Evolutionary conservation across 169 alveolate species (phyloP), one percentile per base, ranked within the genome.

Genomic region (Cryptosporidium xiaoi): DNA sequence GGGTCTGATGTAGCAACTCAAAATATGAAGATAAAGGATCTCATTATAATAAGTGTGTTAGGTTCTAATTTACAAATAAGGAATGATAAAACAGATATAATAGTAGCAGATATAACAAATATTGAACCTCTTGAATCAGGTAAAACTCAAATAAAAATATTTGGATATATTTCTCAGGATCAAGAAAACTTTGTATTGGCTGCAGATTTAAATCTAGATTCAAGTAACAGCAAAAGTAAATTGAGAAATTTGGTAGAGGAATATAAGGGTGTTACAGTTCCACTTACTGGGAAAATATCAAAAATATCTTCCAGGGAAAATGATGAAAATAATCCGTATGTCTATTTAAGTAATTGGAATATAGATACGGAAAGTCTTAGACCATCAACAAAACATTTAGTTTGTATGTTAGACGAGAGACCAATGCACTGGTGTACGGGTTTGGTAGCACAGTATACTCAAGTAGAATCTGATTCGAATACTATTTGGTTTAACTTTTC

Each of bases 401-500:
- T 60, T 12, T 77, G 85, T 16, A 40, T 5, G 15, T 29, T 77
- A 34, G 58, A 56, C 2, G 71, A 60, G 15, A 44, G 15, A 6
- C 71, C 64, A 7, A 51, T 31, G 3, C 58, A 36, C 12, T 77
- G 85, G 85, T 77, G 85, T 34, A 40, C 62, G 16, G 85, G 85
- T 8, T 44, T 77, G 34, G 62, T 58, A 10, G 85, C 85, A 24
- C 58, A 58, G 36, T 60, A 60, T 36, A 16, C n/a, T 29, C 46
- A 58, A 20, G 2, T 16, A 1, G 44, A 33, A 2, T 58, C 29
- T 2, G 65, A 60, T 3, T 60, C 62, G 10, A 60, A 13, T 18
- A 27, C 56, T 56, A 13, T 77, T 34, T 77, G 85, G 85, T 34
- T 77, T 10, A 77, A 77, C 51, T 77, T 77, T 48, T 55, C 85